Conservation (phyloP, 2,329 filamentous ascomycete species). For the Alternaria panax region DNA sequence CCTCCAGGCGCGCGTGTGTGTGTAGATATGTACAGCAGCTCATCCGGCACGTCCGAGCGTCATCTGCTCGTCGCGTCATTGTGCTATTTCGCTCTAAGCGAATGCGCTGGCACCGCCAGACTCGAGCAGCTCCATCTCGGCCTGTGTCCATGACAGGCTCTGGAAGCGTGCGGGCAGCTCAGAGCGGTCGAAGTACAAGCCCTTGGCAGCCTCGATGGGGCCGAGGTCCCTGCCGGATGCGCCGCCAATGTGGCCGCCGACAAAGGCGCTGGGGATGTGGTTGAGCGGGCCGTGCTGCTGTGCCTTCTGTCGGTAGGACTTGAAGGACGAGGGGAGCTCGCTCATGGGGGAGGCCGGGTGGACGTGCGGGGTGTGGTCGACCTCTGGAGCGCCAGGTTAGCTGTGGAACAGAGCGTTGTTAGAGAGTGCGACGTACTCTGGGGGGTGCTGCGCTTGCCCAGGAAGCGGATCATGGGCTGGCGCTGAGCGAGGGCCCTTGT, state of each 20-base stretch:
- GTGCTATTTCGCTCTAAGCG: conserved; percentile 48
- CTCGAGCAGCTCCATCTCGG: conserved; percentile 95
- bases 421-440: conserved; percentile 47
- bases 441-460: conserved; percentile 58
- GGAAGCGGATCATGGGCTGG: conserved; percentile 61
- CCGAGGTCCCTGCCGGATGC: conserved; percentile 74
- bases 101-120: conserved; percentile 81
- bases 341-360: conserved; percentile 75
- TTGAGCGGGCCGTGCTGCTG: conserved; percentile 78
- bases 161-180: conserved; percentile 88
- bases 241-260: conserved; percentile 61
- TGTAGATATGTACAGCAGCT: conserved; percentile 32
- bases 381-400: conserved; percentile 57
- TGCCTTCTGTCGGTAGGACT: conserved; percentile 77
- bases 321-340: conserved; percentile 73
- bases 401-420: neutral
- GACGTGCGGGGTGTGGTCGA: conserved; percentile 76
- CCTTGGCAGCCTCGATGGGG: conserved; percentile 71
- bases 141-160: conserved; percentile 73
- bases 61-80: conserved; percentile 18
- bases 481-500: conserved; percentile 57
- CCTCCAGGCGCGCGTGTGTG: conserved; percentile 20
- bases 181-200: conserved; percentile 85
- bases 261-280: conserved; percentile 37
- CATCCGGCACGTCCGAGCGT: conserved; percentile 24